These are phyloP conservation scores for Zymoseptoria brevis DNA, from an alignment of 2,329 filamentous ascomycete genomes.

Conservation along the genomic window DNA sequence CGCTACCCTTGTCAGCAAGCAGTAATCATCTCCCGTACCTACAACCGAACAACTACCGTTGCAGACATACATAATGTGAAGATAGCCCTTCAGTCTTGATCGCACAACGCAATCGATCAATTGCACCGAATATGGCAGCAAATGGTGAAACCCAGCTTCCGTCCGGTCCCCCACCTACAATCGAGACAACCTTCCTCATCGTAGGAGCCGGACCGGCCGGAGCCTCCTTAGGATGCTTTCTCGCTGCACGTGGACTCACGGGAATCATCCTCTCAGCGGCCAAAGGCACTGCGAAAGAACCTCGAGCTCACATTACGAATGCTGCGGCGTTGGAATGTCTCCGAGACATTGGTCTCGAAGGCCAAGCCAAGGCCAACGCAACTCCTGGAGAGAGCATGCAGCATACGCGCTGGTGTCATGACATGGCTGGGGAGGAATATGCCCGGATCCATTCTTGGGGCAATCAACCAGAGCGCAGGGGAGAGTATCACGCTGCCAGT, in stretches of 20 bases:
- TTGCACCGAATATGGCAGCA: neutral
- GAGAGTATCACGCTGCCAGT: conserved; percentile 35
- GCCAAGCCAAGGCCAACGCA: conserved; percentile 28
- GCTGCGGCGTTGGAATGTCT: conserved; percentile 46
- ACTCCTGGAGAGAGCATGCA: conserved; percentile 30
- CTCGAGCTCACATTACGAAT: conserved; percentile 54
- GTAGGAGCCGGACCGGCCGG: conserved; percentile 30
- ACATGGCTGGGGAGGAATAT: conserved; percentile 40
- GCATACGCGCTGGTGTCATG: conserved; percentile 39
- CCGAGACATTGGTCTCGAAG: conserved; percentile 38
- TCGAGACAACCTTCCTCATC: conserved; percentile 27
- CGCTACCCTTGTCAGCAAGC: neutral
- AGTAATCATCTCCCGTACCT: neutral
- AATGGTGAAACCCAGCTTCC: neutral
- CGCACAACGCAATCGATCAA: neutral
- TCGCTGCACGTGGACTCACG: conserved; percentile 31
- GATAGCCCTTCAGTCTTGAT: neutral
- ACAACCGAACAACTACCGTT: neutral
- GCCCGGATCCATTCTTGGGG: conserved; percentile 38
- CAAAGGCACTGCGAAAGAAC: conserved; percentile 47
- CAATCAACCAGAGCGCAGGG: conserved; percentile 32
- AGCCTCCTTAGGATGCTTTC: conserved; percentile 28
- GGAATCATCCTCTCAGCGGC: conserved; percentile 48
- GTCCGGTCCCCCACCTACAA: neutral
- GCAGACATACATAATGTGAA: neutral